These are phyloP conservation scores for Stipa capillata DNA, from an alignment of 176 grass and related monocot genomes.

Conservation along the genomic window DNA sequence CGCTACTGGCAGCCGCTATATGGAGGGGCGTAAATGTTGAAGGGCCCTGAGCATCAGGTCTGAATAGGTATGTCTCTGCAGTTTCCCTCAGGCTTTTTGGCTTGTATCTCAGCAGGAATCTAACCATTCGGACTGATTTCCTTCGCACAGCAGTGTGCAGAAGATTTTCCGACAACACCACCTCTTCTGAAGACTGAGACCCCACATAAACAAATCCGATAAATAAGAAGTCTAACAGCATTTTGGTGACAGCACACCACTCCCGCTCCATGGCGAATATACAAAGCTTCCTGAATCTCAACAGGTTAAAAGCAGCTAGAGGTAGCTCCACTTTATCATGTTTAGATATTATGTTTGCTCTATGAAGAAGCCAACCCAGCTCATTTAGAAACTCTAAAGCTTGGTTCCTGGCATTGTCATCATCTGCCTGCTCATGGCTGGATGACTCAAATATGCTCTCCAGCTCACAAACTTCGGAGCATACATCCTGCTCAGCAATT, in stretches of 20 bases:
- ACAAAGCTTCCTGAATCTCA: conserved; percentile 64
- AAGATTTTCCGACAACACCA: conserved; percentile 69
- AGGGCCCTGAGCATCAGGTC: conserved; percentile 66
- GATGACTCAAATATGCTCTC: conserved; percentile 58
- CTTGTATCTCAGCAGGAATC: conserved; percentile 62
- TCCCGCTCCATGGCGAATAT: conserved; percentile 68
- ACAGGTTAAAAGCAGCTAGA: conserved; percentile 35
- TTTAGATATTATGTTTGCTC: conserved; percentile 36
- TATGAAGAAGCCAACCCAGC: conserved; percentile 89
- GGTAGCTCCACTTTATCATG: conserved; percentile 15
- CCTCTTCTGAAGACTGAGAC: conserved; percentile 58
- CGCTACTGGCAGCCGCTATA: conserved; percentile 68
- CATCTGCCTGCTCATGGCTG: conserved; percentile 15
- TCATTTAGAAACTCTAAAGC: conserved; percentile 88
- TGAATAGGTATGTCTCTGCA: conserved; percentile 58
- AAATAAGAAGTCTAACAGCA: conserved; percentile 83
- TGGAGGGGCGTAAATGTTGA: conserved; percentile 76
- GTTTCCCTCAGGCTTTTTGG: conserved; percentile 22
- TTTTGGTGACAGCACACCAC: conserved; percentile 82
- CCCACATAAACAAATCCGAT: conserved; percentile 60
- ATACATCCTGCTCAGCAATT: conserved; percentile 87
- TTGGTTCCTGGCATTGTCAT: conserved; percentile 51
- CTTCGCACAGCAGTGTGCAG: conserved; percentile 56
- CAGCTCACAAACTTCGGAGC: conserved; percentile 81
- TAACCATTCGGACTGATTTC: conserved; percentile 66